These are phyloP conservation scores for Eucalyptus marginata DNA, from an alignment of 345 rosid species.

Conservation along the genomic window DNA sequence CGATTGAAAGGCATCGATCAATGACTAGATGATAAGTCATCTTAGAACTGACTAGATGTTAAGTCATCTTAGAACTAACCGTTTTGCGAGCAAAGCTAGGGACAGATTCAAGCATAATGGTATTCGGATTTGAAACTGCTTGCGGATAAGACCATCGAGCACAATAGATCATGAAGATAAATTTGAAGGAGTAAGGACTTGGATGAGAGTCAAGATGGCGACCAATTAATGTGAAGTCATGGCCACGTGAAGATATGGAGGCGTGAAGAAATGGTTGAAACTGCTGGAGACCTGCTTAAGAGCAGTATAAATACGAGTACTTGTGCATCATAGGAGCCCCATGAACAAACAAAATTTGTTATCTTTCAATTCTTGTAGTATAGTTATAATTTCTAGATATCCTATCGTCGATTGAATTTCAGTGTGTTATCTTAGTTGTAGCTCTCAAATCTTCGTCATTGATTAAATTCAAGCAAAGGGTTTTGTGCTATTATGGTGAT, in stretches of 20 bases:
- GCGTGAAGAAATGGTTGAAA: not conserved
- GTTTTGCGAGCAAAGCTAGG: not conserved
- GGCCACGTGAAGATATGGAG: not conserved
- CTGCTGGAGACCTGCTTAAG: not conserved
- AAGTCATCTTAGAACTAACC: not conserved
- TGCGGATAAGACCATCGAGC: not conserved
- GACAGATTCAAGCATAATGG: not conserved
- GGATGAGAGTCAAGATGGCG: not conserved
- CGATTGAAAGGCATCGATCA: not conserved
- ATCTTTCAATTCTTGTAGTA: not conserved
- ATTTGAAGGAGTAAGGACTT: not conserved
- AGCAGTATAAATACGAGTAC: not conserved
- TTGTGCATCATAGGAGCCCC: not conserved
- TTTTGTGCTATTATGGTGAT: not conserved
- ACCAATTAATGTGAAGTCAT: not conserved
- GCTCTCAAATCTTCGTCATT: not conserved
- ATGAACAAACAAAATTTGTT: not conserved
- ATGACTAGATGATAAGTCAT: not conserved
- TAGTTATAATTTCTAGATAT: not conserved
- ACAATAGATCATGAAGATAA: not conserved
- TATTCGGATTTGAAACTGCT: not conserved
- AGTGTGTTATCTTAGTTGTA: not conserved
- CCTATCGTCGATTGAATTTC: rapidly evolving
- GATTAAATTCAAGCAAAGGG: not conserved
- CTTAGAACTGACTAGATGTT: not conserved